Conservation (phyloP, 2,329 filamentous ascomycete genomes). For the Alternaria dauci region DNA sequence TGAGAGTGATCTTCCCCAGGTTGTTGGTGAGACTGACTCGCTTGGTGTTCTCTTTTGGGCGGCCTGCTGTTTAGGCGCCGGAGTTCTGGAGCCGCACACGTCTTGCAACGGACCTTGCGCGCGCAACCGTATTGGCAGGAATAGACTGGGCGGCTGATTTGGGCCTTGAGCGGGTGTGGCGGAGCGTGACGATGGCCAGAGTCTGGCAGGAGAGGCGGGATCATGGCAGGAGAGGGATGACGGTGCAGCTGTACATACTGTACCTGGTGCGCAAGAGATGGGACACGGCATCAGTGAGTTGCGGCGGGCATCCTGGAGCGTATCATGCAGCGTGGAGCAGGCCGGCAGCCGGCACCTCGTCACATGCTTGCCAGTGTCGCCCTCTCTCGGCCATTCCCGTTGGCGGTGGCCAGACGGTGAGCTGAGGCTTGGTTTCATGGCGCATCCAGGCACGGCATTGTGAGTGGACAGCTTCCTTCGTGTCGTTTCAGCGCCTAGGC, state of each 20-base stretch:
- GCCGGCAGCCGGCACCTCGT: background rate
- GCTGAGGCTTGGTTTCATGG: slow-evolving; percentile 35
- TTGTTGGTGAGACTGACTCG: slow-evolving; percentile 14
- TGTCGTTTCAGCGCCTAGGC: slow-evolving; percentile 32
- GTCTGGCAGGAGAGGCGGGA: background rate
- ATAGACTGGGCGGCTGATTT: slow-evolving; percentile 5
- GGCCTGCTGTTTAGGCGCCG: slow-evolving; percentile 8
- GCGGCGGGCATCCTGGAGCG: background rate
- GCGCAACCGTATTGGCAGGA: background rate
- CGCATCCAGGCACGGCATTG: slow-evolving; percentile 32
- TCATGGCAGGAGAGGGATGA: background rate
- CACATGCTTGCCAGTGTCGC: background rate
- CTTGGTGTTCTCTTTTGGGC: slow-evolving; percentile 9
- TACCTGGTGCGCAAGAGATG: background rate
- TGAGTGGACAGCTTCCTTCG: slow-evolving; percentile 30
- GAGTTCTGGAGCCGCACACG: slow-evolving; percentile 16
- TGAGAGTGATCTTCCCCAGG: slow-evolving; percentile 14
- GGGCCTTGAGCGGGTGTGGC: slow-evolving; percentile 7
- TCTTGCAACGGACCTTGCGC: slow-evolving; percentile 6
- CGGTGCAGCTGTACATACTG: background rate
- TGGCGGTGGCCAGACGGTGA: slow-evolving; percentile 10
- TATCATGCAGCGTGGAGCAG: background rate
- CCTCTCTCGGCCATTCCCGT: slow-evolving; percentile 11
- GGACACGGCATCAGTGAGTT: background rate
- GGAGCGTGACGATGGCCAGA: background rate